Percentiles rank a stretch among this genome's conserved stretches.
phyloP scores from a whole-genome alignment of 2,329 filamentous ascomycete species.

The Fusarium sp. region DNA sequence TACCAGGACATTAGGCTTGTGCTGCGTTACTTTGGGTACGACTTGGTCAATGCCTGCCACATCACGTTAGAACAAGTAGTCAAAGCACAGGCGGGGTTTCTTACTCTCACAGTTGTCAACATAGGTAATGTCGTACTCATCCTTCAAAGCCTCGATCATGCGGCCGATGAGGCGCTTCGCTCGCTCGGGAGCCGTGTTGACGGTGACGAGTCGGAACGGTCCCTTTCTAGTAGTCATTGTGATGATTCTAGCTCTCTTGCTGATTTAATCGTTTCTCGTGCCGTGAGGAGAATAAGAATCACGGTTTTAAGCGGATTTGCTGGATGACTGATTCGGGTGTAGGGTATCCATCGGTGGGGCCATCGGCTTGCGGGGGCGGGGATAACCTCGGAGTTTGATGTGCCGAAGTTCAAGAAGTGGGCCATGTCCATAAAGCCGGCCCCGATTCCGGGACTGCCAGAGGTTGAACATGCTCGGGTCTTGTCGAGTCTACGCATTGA shows the following conservation, averaged over 20 bases:
- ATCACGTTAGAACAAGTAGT: background rate
- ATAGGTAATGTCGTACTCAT: conserved; percentile 72
- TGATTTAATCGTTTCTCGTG: background rate
- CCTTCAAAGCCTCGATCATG: conserved; percentile 70
- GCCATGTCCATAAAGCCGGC: background rate
- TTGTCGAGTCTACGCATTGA: background rate
- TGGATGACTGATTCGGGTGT: background rate
- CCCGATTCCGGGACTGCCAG: background rate
- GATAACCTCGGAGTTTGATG: background rate
- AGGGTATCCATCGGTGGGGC: background rate
- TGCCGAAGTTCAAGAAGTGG: too few relatives aligned
- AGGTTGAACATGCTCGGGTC: background rate
- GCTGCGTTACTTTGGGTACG: conserved; percentile 59
- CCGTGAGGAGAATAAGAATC: background rate
- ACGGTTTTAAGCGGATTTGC: background rate
- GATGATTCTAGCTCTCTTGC: background rate
- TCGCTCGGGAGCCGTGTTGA: conserved; percentile 75
- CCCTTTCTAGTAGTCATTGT: conserved; percentile 47
- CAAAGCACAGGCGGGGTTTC: background rate
- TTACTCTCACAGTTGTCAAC: conserved; percentile 72
- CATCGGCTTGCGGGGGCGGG: background rate
- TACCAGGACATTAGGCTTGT: conserved; percentile 48
- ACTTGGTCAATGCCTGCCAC: conserved; percentile 66
- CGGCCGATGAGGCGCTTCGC: conserved; percentile 73
- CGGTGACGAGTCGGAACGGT: conserved; percentile 73